A percentile compares a stretch with the other conserved stretches of the same genome.
phyloP scores from a whole-genome alignment of 768 basidiomycete genomes.

The Leccinum broughii region DNA sequence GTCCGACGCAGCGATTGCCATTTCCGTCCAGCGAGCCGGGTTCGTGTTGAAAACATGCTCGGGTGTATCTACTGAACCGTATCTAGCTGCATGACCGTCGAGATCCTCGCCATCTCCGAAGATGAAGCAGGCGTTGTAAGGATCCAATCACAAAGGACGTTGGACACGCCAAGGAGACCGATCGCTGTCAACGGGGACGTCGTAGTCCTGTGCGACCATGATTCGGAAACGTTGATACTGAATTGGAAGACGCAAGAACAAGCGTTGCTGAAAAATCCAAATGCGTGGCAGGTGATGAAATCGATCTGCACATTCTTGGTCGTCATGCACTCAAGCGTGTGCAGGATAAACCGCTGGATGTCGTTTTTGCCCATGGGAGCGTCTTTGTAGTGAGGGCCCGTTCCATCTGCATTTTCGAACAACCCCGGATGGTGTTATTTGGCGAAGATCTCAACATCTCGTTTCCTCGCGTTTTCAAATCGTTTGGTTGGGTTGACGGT shows the following conservation, averaged over 20 bases:
- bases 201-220: slow-evolving; percentile 55
- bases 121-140: slow-evolving; percentile 12
- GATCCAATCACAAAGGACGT: slow-evolving; percentile 34
- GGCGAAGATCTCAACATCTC: slow-evolving; percentile 14
- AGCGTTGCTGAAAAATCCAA: slow-evolving; percentile 45
- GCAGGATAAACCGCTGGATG: slow-evolving; percentile 54
- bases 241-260: slow-evolving; percentile 53
- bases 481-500: slow-evolving; percentile 71
- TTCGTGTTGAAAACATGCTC: slow-evolving; percentile 33
- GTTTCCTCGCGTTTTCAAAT: slow-evolving; percentile 41
- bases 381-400: slow-evolving; percentile 61
- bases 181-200: slow-evolving; percentile 51
- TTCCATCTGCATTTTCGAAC: slow-evolving; percentile 55
- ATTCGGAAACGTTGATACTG: slow-evolving; percentile 48
- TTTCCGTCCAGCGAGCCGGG: slow-evolving; percentile 50
- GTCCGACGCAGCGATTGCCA: slow-evolving; percentile 50
- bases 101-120: slow-evolving; percentile 30
- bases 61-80: slow-evolving; percentile 14
- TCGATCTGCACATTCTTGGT: neutral
- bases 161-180: slow-evolving; percentile 46
- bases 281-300: slow-evolving; percentile 33
- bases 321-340: slow-evolving; percentile 9
- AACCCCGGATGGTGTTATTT: slow-evolving; percentile 39
- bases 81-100: slow-evolving; percentile 22
- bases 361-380: slow-evolving; percentile 46